phyloP scores from a whole-genome alignment of 2,329 filamentous ascomycete genomes.

The Calonectria hongkongensis region DNA sequence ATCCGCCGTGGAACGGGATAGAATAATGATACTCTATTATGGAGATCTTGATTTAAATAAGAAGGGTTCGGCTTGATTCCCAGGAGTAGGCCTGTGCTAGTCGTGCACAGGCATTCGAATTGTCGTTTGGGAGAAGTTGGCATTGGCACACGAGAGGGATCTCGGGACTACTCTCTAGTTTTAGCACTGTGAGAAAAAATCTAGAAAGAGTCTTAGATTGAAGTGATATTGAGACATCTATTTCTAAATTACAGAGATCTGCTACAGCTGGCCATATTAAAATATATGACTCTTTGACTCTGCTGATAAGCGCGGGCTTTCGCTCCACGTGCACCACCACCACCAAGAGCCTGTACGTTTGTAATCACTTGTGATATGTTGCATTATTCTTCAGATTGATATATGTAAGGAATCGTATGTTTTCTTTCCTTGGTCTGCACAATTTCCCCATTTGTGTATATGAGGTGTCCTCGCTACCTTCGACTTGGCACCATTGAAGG shows the following conservation, averaged over 20 bases:
- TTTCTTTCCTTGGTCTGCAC: neutral
- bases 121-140: neutral
- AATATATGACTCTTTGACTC: neutral
- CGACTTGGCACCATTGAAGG: neutral
- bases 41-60: constrained; percentile 6
- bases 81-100: neutral
- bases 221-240: neutral
- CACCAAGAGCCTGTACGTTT: neutral
- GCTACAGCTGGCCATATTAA: neutral
- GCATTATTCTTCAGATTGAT: neutral
- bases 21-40: neutral
- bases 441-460: neutral
- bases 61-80: neutral
- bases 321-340: neutral
- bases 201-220: neutral
- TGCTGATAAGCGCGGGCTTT: neutral
- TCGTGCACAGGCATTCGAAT: neutral
- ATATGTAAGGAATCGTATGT: neutral
- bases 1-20: neutral
- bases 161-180: neutral
- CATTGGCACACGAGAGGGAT: neutral
- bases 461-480: no score
- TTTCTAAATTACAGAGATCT: neutral
- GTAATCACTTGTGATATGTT: neutral
- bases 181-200: no score